Evolutionary conservation across 106 monocot species (phyloP).

Genomic region (Dioscorea zingiberensis): DNA sequence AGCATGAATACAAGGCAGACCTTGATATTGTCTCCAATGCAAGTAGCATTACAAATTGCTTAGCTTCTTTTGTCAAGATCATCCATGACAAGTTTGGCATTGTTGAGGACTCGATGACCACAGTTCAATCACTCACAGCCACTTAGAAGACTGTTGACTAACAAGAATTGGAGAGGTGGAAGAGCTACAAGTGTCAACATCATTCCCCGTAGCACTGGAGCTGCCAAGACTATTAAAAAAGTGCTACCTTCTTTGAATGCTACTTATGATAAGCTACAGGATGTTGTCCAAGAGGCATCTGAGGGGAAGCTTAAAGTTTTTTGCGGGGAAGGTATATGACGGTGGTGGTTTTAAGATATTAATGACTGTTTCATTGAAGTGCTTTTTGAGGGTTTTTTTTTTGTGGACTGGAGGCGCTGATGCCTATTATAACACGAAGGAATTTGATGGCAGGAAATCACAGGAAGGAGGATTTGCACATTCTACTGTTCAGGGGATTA

Average conservation of each 20-base stretch:
- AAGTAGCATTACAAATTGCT: constrained; percentile 92
- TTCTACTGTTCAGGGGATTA: too few species aligned
- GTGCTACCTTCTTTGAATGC: constrained; percentile 83
- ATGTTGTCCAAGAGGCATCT: constrained; percentile 58
- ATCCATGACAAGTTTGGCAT: constrained; percentile 87
- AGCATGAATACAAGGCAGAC: constrained; percentile 64
- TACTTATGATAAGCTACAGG: constrained; percentile 58
- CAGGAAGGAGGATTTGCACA: too few species aligned
- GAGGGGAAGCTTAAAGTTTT: constrained; percentile 82
- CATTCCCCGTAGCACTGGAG: constrained; percentile 94
- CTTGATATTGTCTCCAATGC: constrained; percentile 88
- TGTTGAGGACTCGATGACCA: constrained; percentile 89
- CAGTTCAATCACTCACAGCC: constrained; percentile 85
- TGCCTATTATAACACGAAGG: too few species aligned
- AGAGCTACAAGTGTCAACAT: constrained; percentile 89
- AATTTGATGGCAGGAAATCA: too few species aligned
- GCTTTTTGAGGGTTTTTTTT: too few species aligned
- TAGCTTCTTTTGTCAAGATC: constrained; percentile 91
- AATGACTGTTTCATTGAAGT: too few species aligned
- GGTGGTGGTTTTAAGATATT: too few species aligned
- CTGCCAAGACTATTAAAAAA: constrained; percentile 93
- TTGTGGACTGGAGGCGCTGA: too few species aligned
- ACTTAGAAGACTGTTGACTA: constrained; percentile 92
- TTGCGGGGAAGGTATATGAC: too few species aligned
- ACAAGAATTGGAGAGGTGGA: constrained; percentile 95